These are phyloP conservation scores for Trypanosoma conorhini DNA, from an alignment of 208 protist species.

Conservation along the genomic window DNA sequence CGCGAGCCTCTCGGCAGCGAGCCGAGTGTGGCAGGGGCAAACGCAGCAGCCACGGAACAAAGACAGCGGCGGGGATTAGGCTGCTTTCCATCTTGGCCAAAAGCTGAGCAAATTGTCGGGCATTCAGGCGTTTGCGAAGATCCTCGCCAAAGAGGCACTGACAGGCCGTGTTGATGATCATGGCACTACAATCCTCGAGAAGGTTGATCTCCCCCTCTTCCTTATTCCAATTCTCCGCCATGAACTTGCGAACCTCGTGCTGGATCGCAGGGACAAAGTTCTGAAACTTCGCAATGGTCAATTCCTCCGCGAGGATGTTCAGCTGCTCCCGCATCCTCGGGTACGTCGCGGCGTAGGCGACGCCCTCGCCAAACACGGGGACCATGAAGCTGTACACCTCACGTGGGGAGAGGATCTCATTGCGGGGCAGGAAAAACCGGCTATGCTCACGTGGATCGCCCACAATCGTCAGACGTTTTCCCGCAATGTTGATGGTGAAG, in stretches of 20 bases:
- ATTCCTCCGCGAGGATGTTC: conserved; percentile 84
- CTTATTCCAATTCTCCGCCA: conserved; percentile 74
- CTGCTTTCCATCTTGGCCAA: conserved; percentile 84
- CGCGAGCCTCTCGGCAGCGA: conserved; percentile 77
- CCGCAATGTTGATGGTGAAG: conserved; percentile 86
- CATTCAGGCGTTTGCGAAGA: conserved; percentile 80
- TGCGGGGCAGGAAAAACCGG: conserved; percentile 84
- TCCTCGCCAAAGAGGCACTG: conserved; percentile 93
- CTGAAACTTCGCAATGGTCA: conserved; percentile 86
- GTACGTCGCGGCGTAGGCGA: conserved; percentile 82
- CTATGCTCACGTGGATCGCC: conserved; percentile 73
- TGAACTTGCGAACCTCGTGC: conserved; percentile 84
- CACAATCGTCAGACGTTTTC: conserved; percentile 79
- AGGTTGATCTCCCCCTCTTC: conserved; percentile 86
- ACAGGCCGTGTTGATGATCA: conserved; percentile 94
- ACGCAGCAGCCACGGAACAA: conserved; percentile 77
- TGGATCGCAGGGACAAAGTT: conserved; percentile 88
- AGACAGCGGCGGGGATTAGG: conserved; percentile 81
- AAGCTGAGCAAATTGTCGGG: conserved; percentile 77
- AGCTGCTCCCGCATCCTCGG: conserved; percentile 86
- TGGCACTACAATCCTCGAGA: conserved; percentile 80
- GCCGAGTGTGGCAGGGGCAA: conserved; percentile 82
- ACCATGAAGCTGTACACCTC: conserved; percentile 90
- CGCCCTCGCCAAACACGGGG: conserved; percentile 84
- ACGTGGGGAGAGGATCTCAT: conserved; percentile 78